Percentiles rank a stretch among this genome's conserved stretches.
Conservation (phyloP, 257 asterid genomes). For the Solanum paucissectum region DNA sequence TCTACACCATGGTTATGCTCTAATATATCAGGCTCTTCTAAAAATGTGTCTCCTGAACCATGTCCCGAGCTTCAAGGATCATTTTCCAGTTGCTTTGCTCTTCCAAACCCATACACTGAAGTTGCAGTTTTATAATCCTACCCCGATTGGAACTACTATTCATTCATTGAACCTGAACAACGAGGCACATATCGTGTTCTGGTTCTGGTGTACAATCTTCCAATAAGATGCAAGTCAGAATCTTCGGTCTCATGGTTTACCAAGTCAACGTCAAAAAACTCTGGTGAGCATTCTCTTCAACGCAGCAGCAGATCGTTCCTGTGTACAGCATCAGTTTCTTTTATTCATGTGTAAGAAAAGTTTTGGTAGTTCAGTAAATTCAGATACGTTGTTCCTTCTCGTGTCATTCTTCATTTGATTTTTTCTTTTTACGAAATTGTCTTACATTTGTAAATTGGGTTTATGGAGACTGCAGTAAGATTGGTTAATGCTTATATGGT, state of each 20-base stretch:
- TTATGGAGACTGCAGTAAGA: not conserved
- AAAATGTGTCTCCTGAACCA: slow-evolving; percentile 49
- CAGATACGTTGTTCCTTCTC: slow-evolving; percentile 24
- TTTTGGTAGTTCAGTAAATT: slow-evolving; percentile 76
- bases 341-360: slow-evolving; percentile 79
- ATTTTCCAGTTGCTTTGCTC: slow-evolving; percentile 20
- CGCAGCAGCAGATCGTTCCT: slow-evolving; percentile 21
- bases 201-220: slow-evolving; percentile 25
- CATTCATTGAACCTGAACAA: slow-evolving; percentile 32
- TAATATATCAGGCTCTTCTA: slow-evolving; percentile 43
- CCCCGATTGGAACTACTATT: slow-evolving; percentile 12
- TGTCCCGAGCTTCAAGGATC: slow-evolving; percentile 47
- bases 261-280: slow-evolving; percentile 1
- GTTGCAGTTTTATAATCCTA: slow-evolving; percentile 34
- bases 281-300: slow-evolving; percentile 15
- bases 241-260: slow-evolving; percentile 10
- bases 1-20: slow-evolving; percentile 51
- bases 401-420: slow-evolving; percentile 16
- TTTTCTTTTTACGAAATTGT: slow-evolving; percentile 15
- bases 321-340: slow-evolving; percentile 71
- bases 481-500: not conserved
- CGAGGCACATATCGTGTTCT: slow-evolving; percentile 11
- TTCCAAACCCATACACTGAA: slow-evolving; percentile 15
- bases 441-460: slow-evolving; percentile 5
- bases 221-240: slow-evolving; percentile 20